A percentile compares a stretch with the other conserved stretches of the same genome.
Conservation (phyloP, 306 rosid genomes). For the Lithocarpus polystachyus region DNA sequence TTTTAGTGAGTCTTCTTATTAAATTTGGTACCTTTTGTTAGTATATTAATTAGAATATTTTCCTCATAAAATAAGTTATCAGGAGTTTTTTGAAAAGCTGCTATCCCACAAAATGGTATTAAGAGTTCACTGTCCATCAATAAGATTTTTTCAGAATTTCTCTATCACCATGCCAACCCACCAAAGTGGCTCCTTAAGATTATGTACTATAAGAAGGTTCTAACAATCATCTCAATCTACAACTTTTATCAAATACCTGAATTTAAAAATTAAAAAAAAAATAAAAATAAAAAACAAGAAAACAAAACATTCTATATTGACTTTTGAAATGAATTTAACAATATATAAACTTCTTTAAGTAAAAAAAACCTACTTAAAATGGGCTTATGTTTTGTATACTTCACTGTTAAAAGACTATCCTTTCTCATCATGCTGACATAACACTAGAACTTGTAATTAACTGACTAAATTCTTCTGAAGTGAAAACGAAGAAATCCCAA, state of each 20-base stretch:
- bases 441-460: not conserved
- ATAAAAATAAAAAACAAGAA: no score
- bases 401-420: not conserved
- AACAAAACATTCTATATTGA: not conserved
- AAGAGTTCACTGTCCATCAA: no score
- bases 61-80: no score
- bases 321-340: not conserved
- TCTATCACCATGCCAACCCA: constrained; percentile 91
- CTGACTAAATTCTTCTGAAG: not conserved
- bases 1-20: no score
- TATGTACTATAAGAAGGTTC: constrained; percentile 45
- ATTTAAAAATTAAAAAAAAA: not conserved
- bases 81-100: no score
- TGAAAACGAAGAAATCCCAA: not conserved
- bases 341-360: not conserved
- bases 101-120: no score
- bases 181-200: constrained; percentile 78
- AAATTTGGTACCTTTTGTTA: no score
- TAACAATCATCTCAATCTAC: not conserved
- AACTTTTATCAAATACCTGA: not conserved
- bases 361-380: not conserved
- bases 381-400: not conserved
- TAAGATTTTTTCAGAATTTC: constrained; percentile 20
- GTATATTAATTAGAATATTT: no score
- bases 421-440: no score